Evolutionary conservation across 176 grass and related monocot species (phyloP).

Genomic region (Thalia dealbata): DNA sequence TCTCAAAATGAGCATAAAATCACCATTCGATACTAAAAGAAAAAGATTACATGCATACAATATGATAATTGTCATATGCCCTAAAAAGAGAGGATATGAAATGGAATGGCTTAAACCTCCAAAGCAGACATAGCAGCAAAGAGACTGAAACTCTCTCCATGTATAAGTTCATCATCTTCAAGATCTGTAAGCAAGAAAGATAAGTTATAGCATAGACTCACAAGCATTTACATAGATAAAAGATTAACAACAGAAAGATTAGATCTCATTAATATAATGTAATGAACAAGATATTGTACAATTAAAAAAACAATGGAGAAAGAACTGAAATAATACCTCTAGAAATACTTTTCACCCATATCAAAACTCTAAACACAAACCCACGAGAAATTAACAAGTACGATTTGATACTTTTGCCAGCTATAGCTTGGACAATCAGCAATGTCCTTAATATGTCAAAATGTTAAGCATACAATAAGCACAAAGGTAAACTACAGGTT

Average conservation of each 20-base stretch:
- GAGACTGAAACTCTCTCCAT: constrained; percentile 94
- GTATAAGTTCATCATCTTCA: constrained; percentile 77
- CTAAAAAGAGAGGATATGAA: neutral
- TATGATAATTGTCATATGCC: neutral
- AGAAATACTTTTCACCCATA: too few species aligned
- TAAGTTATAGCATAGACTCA: neutral
- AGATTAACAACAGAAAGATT: neutral
- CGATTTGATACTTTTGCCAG: too few species aligned
- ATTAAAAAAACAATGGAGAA: neutral
- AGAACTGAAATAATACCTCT: neutral
- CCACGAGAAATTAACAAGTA: too few species aligned
- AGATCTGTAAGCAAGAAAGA: constrained; percentile 54
- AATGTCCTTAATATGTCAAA: too few species aligned
- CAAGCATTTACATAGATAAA: neutral
- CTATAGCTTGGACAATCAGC: too few species aligned
- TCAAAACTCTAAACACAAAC: too few species aligned
- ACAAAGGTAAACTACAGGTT: too few species aligned
- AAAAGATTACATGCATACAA: neutral
- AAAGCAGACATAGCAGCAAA: constrained; percentile 98
- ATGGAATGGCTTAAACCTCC: constrained; percentile 40
- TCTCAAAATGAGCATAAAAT: neutral
- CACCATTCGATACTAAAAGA: too few species aligned
- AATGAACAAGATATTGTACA: neutral
- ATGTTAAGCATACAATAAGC: too few species aligned
- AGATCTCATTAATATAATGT: neutral